Conservation (phyloP, 768 basidiomycete genomes). For the Amanita muscaria region DNA sequence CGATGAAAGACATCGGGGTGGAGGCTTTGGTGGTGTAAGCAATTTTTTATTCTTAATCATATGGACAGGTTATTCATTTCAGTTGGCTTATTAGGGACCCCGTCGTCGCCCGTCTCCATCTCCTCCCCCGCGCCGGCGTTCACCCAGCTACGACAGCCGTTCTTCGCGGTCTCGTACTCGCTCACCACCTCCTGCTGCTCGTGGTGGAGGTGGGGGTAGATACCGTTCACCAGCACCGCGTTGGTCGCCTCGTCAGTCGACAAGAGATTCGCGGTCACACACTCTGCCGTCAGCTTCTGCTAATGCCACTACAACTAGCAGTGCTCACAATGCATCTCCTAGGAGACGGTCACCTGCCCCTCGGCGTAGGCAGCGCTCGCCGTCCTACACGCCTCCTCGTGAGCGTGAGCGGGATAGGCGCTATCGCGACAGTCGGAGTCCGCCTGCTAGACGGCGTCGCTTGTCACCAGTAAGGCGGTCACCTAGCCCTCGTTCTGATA, state of each 20-base stretch:
- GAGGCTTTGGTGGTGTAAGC: constrained; percentile 25
- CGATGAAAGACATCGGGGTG: constrained; percentile 36
- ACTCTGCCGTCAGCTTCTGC: constrained; percentile 17
- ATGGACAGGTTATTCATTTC: constrained; percentile 9
- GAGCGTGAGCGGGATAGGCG: constrained; percentile 25
- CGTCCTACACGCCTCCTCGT: constrained; percentile 42
- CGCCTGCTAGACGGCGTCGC: constrained; percentile 38
- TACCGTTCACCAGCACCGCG: constrained; percentile 27
- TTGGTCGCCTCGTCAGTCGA: constrained; percentile 19
- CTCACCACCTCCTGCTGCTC: constrained; percentile 19
- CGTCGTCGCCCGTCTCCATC: constrained; percentile 40
- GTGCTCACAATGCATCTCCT: not conserved
- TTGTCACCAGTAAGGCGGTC: constrained; percentile 26
- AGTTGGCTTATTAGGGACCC: constrained; percentile 25
- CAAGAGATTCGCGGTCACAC: constrained; percentile 13
- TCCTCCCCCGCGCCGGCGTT: constrained; percentile 30
- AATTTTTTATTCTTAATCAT: constrained; percentile 8
- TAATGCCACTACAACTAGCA: constrained; percentile 1
- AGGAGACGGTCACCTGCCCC: constrained; percentile 17
- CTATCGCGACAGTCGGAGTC: constrained; percentile 44
- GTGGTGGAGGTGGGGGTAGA: constrained; percentile 14
- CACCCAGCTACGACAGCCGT: constrained; percentile 17
- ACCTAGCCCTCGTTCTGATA: constrained; percentile 19
- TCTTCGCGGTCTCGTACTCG: constrained; percentile 37
- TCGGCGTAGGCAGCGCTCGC: constrained; percentile 34